phyloP scores from a whole-genome alignment of 805 yeast species.

The Kuraishia capsulata region DNA sequence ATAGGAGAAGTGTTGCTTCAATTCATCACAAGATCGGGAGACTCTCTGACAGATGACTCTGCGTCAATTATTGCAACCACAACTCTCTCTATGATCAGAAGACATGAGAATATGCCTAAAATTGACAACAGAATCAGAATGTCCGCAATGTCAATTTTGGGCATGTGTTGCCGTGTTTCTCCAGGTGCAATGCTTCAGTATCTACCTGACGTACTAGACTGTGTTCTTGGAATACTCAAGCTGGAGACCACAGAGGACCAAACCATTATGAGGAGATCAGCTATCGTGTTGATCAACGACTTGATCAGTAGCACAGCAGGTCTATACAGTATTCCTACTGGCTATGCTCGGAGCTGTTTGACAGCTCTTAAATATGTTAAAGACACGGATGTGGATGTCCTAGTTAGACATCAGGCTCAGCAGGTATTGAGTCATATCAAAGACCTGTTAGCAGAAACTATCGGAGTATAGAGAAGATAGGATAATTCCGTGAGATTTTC shows the following conservation, averaged over 20 bases:
- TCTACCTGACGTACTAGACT: constrained; percentile 57
- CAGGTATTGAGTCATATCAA: constrained; percentile 22
- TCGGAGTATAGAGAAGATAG: not conserved
- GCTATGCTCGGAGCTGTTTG: constrained; percentile 34
- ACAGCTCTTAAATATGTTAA: constrained; percentile 31
- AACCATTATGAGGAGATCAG: constrained; percentile 65
- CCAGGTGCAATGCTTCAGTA: constrained; percentile 41
- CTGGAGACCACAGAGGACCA: constrained; percentile 36
- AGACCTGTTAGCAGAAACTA: constrained; percentile 11
- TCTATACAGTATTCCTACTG: constrained; percentile 38
- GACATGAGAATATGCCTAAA: constrained; percentile 8
- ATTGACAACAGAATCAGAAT: constrained; percentile 58
- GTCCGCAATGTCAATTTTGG: constrained; percentile 85
- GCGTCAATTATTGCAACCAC: constrained; percentile 33
- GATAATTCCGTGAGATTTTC: too few relatives aligned
- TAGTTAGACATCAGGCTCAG: constrained; percentile 52
- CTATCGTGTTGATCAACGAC: constrained; percentile 61
- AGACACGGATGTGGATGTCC: constrained; percentile 43
- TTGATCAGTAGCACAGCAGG: constrained; percentile 35
- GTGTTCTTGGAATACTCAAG: constrained; percentile 65
- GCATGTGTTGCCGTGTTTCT: constrained; percentile 52
- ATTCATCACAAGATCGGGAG: constrained; percentile 40
- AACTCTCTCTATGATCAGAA: constrained; percentile 24
- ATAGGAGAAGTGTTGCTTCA: constrained; percentile 75
- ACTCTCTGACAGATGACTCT: constrained; percentile 34